Evolutionary conservation across 192 early-diverging fungal species (phyloP), one percentile per base, ranked within the genome.

Genomic region (Chytriomyces sp.): DNA sequence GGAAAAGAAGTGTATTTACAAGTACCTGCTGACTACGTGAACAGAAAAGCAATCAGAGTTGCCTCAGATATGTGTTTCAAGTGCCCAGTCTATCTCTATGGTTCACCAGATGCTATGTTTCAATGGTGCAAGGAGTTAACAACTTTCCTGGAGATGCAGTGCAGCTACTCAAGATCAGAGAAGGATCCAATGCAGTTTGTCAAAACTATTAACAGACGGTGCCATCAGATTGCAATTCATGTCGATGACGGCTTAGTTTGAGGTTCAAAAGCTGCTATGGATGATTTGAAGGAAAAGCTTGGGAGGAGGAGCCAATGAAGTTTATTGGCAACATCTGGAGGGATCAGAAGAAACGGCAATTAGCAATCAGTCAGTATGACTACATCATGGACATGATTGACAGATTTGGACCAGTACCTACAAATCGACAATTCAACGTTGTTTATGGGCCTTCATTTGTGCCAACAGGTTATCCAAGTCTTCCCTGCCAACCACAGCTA

Each of bases 331-430:
- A 59, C 57, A 59, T 59, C 13, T 59, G 57, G 57, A 16, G 20
- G 13, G 3, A 20, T 59, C 13, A 3, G 13, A 20, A 20, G 20
- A 3, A 59, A 3, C 0, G 20, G 20, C 57, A 59, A 3, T 1
- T 59, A n/a, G 57, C 57, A n/a, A 59, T 59, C 2, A 59, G 20
- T 20, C 57, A 59, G 57, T 59, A 59, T 3, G 57, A 59, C 3
- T 59, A 59, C 20, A 59, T 59, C 20, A 59, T n/a, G 20, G 57
- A 59, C 57, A 59, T 59, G 57, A 59, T 59, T 59, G 57, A 59
- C 16, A 0, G 20, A 0, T 59, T n/a, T 3, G 57, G 57, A 59
- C 57, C 57, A 59, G 57, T 3, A 59, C 57, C 57, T n/a, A 3
- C 13, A 0, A 59, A 2, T 3, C 1, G 20, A 0, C 13, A 3